Evolutionary conservation across 108 stramenopile species (phyloP).

Genomic region (Skeletonema marinoi): DNA sequence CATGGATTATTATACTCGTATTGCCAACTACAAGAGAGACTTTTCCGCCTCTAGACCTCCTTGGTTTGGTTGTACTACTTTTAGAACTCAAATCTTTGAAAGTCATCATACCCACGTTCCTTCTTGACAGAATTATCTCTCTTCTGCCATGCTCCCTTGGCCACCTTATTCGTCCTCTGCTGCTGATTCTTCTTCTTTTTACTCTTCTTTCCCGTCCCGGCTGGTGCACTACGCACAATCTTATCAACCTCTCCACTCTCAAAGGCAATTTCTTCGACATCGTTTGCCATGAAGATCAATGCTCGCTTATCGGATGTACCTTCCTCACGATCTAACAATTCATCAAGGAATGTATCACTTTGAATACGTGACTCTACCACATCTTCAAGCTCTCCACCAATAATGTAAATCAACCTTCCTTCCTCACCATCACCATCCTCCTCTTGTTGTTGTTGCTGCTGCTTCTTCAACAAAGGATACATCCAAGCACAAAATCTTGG

Average conservation of each 20-base stretch:
- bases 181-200: neutral
- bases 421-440: constrained; percentile 2
- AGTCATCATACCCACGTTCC: constrained; percentile 75
- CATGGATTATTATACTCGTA: neutral
- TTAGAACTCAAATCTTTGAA: constrained; percentile 67
- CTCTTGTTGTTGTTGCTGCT: neutral
- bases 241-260: constrained; percentile 57
- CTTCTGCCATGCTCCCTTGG: constrained; percentile 68
- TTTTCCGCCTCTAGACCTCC: neutral
- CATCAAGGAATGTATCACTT: constrained; percentile 54
- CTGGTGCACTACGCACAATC: constrained; percentile 11
- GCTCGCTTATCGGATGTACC: constrained; percentile 77
- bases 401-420: constrained; percentile 73
- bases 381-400: constrained; percentile 78
- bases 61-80: neutral
- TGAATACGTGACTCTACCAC: constrained; percentile 38
- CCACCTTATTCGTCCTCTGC: constrained; percentile 32
- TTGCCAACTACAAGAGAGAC: too few species aligned
- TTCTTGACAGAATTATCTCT: constrained; percentile 52
- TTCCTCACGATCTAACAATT: constrained; percentile 38
- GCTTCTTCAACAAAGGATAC: constrained; percentile 51
- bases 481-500: constrained; percentile 83
- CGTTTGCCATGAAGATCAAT: constrained; percentile 52
- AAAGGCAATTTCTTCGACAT: constrained; percentile 56
- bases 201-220: constrained; percentile 1